phyloP scores from a whole-genome alignment of 495 filamentous ascomycete genomes.

The Immersiella caudata region DNA sequence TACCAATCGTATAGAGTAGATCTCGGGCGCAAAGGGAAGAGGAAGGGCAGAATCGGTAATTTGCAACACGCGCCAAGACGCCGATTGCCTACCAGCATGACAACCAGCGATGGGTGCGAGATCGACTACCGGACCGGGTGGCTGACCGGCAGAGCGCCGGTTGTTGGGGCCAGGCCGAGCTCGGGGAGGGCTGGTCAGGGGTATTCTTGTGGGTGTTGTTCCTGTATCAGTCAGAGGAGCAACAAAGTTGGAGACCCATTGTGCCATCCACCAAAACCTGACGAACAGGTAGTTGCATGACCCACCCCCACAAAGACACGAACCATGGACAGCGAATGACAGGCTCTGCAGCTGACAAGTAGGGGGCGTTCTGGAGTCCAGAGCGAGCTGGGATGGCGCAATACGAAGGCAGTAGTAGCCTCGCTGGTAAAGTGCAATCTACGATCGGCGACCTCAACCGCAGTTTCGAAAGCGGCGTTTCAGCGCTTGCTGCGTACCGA shows the following conservation, averaged over 20 bases:
- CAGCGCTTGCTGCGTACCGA: background rate
- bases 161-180: background rate
- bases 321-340: background rate
- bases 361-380: background rate
- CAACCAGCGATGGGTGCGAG: background rate
- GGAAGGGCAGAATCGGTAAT: conserved; percentile 31
- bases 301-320: conserved; percentile 17
- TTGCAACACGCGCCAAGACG: conserved; percentile 34
- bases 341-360: background rate
- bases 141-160: conserved; percentile 1
- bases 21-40: background rate
- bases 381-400: background rate
- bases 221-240: background rate
- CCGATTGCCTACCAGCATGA: conserved; percentile 27
- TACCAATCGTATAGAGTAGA: background rate
- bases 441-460: background rate
- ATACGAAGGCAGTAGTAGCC: background rate
- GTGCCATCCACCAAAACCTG: no score
- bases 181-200: background rate
- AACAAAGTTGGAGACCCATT: background rate
- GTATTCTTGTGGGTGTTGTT: background rate
- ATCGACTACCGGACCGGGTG: conserved; percentile 7
- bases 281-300: no score
- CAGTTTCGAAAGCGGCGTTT: background rate
- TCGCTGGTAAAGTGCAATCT: background rate